Evolutionary conservation across 2,329 filamentous ascomycete genomes (phyloP).

Genomic region (Trichoderma breve): DNA sequence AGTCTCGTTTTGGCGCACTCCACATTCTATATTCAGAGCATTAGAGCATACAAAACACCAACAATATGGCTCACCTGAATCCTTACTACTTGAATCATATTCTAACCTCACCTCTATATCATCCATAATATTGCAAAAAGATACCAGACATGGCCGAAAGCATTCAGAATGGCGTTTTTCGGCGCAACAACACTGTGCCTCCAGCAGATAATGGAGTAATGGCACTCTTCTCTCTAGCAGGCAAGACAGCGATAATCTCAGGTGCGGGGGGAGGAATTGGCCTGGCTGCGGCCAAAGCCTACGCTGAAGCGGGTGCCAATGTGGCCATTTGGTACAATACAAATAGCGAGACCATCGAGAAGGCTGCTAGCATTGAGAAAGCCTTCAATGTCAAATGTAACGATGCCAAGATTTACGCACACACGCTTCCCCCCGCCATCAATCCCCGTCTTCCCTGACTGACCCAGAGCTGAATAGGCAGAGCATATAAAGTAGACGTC

Average conservation of each 20-base stretch:
- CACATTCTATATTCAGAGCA: not conserved
- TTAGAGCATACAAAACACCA: not conserved
- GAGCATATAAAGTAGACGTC: slow-evolving; percentile 24
- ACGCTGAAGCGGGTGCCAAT: slow-evolving; percentile 2
- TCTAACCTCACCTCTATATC: not conserved
- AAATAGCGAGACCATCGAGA: not conserved
- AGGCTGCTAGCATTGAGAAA: not conserved
- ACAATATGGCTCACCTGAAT: not conserved
- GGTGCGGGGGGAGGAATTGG: slow-evolving; percentile 10
- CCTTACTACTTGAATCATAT: not conserved
- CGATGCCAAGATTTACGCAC: not conserved
- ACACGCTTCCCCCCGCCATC: not conserved
- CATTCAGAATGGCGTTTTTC: slow-evolving; percentile 3
- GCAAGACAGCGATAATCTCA: slow-evolving; percentile 1
- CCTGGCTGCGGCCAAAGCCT: not conserved
- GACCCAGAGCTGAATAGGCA: not conserved
- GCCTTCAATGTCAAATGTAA: slow-evolving; percentile 1
- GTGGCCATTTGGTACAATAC: slow-evolving; percentile 4
- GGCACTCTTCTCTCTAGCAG: not conserved
- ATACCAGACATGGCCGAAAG: not conserved
- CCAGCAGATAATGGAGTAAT: slow-evolving; percentile 2
- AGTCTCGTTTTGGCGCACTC: not conserved
- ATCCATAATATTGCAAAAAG: not conserved
- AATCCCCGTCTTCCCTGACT: not conserved
- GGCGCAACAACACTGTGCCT: not conserved